Base-by-base conservation (phyloP, 2,329 filamentous ascomycete genomes). In the Fusarium sublunatum region DNA sequence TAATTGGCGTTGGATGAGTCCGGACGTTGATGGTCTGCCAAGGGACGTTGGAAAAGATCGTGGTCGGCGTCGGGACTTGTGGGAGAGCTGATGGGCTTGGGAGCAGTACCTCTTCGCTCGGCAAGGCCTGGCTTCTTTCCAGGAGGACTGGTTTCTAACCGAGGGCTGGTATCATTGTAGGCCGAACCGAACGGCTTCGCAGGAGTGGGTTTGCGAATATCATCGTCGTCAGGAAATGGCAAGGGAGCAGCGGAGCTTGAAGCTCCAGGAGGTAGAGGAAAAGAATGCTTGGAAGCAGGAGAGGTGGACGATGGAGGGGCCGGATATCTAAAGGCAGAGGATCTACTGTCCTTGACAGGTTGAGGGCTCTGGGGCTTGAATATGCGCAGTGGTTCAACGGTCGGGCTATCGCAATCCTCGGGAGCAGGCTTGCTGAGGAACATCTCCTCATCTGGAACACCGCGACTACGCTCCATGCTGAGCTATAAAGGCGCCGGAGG, bases 81-180 rank as follows among this genome's bases (percentile, higher is more conserved):
- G 2, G 93, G 93, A 61, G 93, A 92, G 54, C 92, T 90, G 45
- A 97, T 82, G 43, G 92, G 90, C 73, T 92, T 93, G 24, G 92
- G 91, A 7, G 84, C 88, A n/a, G 90, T 89, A 24, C 91, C 91
- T 71, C 93, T 86, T 66, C 93, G 84, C 79, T 97, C 92, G 15
- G 92, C 92, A 57, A 97, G 81, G 44, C 86, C 85, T 39, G 86
- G 86, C 73, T 83, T 85, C 74, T 83, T 81, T 70, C 90, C 81
- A 67, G 79, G 74, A 26, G 85, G 80, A 59, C 81, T 81, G 67
- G 81, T 79, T 59, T 84, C 83, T 70, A 90, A 78, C 44, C 87
- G 83, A 65, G 83, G 79, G 10, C 78, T 79, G 3, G 77, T 81
- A 55, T 85, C 82, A 68, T 83, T 83, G 62, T 78, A 82, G 61